Conservation (phyloP, 1,284 basidiomycete genomes). For the Apiotrichum domesticum region DNA sequence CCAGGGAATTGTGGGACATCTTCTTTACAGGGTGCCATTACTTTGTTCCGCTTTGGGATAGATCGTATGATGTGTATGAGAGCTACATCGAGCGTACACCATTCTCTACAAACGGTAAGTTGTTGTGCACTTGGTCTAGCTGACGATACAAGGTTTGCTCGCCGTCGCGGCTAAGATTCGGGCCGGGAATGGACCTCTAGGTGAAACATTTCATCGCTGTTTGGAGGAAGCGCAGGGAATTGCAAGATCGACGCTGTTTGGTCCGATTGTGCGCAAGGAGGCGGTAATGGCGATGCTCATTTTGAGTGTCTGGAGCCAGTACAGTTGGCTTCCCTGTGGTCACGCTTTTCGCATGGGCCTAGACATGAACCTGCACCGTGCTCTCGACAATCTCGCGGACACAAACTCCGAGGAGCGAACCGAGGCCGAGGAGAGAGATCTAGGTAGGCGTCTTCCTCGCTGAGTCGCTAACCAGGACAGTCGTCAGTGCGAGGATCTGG, state of each 20-base stretch:
- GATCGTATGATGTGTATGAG: conserved; percentile 83
- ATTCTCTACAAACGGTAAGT: conserved; percentile 58
- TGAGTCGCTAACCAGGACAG: conserved; percentile 47
- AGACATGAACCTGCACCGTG: conserved; percentile 83
- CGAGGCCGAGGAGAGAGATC: conserved; percentile 77
- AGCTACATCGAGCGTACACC: conserved; percentile 80
- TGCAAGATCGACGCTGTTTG: conserved; percentile 83
- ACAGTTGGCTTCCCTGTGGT: conserved; percentile 78
- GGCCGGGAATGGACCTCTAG: conserved; percentile 76
- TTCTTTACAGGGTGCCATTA: conserved; percentile 93
- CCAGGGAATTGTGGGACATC: conserved; percentile 78
- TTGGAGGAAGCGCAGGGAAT: conserved; percentile 91
- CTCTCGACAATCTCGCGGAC: conserved; percentile 82
- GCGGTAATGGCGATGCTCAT: conserved; percentile 91
- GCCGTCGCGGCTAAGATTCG: conserved; percentile 86
- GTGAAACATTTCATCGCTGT: conserved; percentile 78
- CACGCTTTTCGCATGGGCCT: conserved; percentile 92
- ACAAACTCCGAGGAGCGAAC: conserved; percentile 51
- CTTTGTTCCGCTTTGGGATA: conserved; percentile 89
- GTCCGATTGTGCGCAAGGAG: conserved; percentile 85
- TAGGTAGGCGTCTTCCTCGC: conserved; percentile 54
- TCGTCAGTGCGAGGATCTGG: conserved; percentile 88
- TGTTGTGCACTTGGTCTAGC: neutral
- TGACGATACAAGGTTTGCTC: conserved; percentile 52
- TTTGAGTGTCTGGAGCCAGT: conserved; percentile 86